phyloP scores from a whole-genome alignment of 495 filamentous ascomycete genomes.

The Chaetomium tenue region DNA sequence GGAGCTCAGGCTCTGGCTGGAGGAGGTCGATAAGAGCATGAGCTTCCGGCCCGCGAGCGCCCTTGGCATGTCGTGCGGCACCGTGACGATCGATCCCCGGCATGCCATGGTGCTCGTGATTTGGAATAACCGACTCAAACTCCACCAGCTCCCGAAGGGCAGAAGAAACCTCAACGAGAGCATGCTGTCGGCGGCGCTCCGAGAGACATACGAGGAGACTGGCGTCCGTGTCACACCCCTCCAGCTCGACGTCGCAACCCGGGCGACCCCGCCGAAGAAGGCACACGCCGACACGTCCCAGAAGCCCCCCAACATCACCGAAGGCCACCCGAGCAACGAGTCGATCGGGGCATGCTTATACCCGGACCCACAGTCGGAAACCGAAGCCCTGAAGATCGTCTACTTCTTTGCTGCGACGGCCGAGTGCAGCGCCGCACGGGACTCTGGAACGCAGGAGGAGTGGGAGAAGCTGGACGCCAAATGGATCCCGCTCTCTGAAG shows the following conservation, averaged over 20 bases:
- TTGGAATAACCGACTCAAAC: constrained; percentile 44
- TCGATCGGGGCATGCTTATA: constrained; percentile 32
- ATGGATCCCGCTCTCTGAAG: constrained; percentile 32
- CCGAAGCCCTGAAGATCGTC: constrained; percentile 31
- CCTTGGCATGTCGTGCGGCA: constrained; percentile 47
- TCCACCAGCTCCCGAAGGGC: constrained; percentile 50
- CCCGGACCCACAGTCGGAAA: constrained; percentile 35
- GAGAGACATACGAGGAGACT: constrained; percentile 49
- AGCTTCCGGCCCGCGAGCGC: constrained; percentile 38
- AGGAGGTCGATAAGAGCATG: constrained; percentile 35
- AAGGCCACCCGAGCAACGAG: constrained; percentile 32
- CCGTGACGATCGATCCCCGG: constrained; percentile 43
- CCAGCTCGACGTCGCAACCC: constrained; percentile 40
- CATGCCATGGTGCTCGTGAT: constrained; percentile 41
- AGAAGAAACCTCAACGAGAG: constrained; percentile 47
- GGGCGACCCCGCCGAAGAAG: constrained; percentile 29
- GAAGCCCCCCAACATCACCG: constrained; percentile 30
- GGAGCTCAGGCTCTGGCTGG: constrained; percentile 22
- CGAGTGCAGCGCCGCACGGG: constrained; percentile 28
- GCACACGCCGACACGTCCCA: constrained; percentile 5
- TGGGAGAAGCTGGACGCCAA: constrained; percentile 31
- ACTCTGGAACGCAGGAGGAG: constrained; percentile 31
- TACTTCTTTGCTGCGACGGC: constrained; percentile 36
- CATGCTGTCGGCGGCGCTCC: constrained; percentile 42
- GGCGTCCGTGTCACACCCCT: constrained; percentile 41